These are phyloP conservation scores for Aspergillus brasiliensis DNA, from an alignment of 2,329 filamentous ascomycete species.

Conservation along the genomic window DNA sequence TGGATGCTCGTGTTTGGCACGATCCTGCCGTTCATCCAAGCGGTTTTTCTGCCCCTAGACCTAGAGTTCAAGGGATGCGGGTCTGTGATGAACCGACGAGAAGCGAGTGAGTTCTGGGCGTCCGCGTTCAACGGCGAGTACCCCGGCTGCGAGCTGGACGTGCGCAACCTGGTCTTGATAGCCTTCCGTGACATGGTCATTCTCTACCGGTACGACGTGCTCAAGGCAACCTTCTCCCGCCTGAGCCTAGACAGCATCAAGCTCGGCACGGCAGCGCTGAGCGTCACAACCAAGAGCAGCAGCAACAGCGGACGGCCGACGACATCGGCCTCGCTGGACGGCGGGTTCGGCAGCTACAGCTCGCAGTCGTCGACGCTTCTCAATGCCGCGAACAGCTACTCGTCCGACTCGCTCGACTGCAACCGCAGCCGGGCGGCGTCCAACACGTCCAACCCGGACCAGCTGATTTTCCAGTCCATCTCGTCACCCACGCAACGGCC, in stretches of 20 bases:
- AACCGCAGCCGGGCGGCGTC: conserved; percentile 78
- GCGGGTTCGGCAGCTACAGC: conserved; percentile 74
- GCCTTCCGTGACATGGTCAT: conserved; percentile 89
- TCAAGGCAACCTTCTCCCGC: conserved; percentile 88
- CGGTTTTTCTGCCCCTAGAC: conserved; percentile 89
- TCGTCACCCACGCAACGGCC: conserved; percentile 41
- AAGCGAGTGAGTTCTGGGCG: conserved; percentile 90
- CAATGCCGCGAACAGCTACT: conserved; percentile 62
- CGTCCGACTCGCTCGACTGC: conserved; percentile 53
- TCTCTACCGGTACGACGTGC: conserved; percentile 80
- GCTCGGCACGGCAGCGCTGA: conserved; percentile 48
- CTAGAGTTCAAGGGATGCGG: conserved; percentile 88
- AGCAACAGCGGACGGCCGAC: conserved; percentile 60
- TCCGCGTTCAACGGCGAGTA: conserved; percentile 58
- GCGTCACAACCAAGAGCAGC: conserved; percentile 45
- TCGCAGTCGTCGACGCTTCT: conserved; percentile 78
- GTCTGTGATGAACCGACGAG: conserved; percentile 72
- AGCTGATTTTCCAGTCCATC: conserved; percentile 46
- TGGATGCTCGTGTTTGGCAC: conserved; percentile 93
- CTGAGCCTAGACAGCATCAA: conserved; percentile 79
- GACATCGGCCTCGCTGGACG: conserved; percentile 76
- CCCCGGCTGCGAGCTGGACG: conserved; percentile 68
- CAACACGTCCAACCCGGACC: conserved; percentile 65
- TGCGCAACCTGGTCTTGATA: conserved; percentile 83
- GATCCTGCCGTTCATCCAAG: conserved; percentile 90